Evolutionary conservation across 2,329 filamentous ascomycete genomes (phyloP).

Genomic region (Orbilia javanica): DNA sequence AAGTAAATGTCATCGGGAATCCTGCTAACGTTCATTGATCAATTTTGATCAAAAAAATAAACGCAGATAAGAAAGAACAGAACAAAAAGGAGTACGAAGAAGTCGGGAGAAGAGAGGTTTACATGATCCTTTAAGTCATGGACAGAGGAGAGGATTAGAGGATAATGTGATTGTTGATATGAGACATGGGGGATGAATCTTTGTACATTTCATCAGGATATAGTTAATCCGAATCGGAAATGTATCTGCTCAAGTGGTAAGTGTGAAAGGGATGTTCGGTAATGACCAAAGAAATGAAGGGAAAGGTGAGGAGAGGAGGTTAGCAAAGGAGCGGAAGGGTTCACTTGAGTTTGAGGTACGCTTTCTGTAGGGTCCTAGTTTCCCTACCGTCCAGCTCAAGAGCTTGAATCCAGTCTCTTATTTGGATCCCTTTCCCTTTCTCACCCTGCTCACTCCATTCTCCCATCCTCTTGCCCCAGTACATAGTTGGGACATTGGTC

Average conservation of each 20-base stretch:
- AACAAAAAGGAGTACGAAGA: not conserved
- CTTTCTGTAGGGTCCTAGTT: constrained; percentile 60
- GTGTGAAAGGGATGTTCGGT: not conserved
- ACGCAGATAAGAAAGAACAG: not conserved
- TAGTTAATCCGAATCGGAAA: not conserved
- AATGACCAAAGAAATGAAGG: not conserved
- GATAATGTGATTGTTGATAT: not conserved
- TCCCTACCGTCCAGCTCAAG: constrained; percentile 61
- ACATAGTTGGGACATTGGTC: constrained; percentile 58
- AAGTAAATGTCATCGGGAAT: not conserved
- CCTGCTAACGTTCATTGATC: not conserved
- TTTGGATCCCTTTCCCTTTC: constrained; percentile 60
- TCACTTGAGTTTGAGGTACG: constrained; percentile 62
- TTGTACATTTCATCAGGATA: not conserved
- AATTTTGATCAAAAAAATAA: not conserved
- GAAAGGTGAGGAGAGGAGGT: not conserved
- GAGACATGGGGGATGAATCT: not conserved
- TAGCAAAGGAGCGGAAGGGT: not conserved
- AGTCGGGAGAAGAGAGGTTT: not conserved
- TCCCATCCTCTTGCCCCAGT: constrained; percentile 61
- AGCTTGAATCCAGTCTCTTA: constrained; percentile 61
- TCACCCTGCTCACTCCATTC: constrained; percentile 63
- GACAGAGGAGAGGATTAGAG: not conserved
- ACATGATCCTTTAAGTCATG: not conserved
- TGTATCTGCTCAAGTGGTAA: not conserved